A percentile compares a stretch with the other conserved stretches of the same genome.
Conservation (phyloP, 225 moss, liverwort and hornwort genomes). For the Bryum argenteum region DNA sequence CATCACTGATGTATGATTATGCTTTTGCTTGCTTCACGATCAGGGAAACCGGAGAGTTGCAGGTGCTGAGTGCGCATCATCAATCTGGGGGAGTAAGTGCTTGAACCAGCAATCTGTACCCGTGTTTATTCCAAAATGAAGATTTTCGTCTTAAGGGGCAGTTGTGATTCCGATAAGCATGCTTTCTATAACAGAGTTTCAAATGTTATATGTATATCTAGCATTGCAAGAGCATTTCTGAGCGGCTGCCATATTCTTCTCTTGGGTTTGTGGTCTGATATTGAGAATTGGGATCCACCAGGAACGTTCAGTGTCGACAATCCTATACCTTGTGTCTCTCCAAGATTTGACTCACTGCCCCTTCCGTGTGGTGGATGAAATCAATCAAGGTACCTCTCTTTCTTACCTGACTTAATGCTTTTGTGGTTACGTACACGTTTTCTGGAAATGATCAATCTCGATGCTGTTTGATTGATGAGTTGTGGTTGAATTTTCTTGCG, state of each 20-base stretch:
- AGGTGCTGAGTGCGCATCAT: conserved; percentile 96
- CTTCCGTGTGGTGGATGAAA: conserved; percentile 97
- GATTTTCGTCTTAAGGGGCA: neutral
- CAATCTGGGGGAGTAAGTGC: conserved; percentile 94
- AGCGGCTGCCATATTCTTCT: neutral
- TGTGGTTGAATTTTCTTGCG: neutral
- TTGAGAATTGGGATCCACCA: conserved; percentile 35
- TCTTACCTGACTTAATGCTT: conserved; percentile 1
- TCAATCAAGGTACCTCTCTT: conserved; percentile 75
- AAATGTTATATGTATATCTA: conserved; percentile 1
- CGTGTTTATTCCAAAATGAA: conserved; percentile 5
- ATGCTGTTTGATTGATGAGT: conserved; percentile 6
- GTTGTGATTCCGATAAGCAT: neutral
- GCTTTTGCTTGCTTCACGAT: conserved; percentile 29
- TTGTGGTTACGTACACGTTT: neutral
- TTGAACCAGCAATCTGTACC: conserved; percentile 6
- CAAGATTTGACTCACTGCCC: conserved; percentile 99
- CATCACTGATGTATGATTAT: conserved; percentile 11
- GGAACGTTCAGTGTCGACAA: conserved; percentile 97
- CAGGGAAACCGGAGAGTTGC: conserved; percentile 89
- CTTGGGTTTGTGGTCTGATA: conserved; percentile 7
- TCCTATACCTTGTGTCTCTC: conserved; percentile 85
- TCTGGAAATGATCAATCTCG: conserved; percentile 6
- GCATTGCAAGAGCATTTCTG: neutral
- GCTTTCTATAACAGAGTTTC: neutral